These are phyloP conservation scores for Brettanomyces nanus DNA, from an alignment of 805 yeast genomes.

Conservation along the genomic window DNA sequence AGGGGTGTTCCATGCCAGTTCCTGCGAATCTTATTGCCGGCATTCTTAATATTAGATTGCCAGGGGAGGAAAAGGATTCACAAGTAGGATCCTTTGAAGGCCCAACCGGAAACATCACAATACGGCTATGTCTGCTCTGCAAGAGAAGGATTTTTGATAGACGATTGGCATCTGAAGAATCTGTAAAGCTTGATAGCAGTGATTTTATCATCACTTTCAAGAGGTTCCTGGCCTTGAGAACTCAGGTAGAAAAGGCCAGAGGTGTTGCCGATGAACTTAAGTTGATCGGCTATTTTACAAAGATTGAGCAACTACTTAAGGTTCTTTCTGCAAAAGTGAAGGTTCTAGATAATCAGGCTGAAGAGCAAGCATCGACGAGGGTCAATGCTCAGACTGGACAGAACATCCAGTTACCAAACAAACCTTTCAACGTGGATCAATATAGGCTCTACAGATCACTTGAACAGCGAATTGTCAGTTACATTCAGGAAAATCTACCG, in stretches of 20 bases:
- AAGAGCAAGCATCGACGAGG: neutral
- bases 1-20: constrained; percentile 68
- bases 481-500: constrained; percentile 59
- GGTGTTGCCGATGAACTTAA: constrained; percentile 35
- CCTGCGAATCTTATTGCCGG: constrained; percentile 38
- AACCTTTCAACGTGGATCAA: constrained; percentile 32
- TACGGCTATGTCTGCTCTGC: constrained; percentile 68
- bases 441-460: constrained; percentile 43
- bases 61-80: constrained; percentile 1
- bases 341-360: neutral
- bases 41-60: constrained; percentile 21
- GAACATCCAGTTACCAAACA: neutral
- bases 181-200: constrained; percentile 20
- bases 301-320: constrained; percentile 43
- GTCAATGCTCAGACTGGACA: too few species aligned
- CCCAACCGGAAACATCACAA: constrained; percentile 13
- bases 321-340: constrained; percentile 27
- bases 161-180: constrained; percentile 39
- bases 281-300: constrained; percentile 39
- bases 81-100: constrained; percentile 7
- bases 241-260: constrained; percentile 17
- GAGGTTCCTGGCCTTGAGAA: constrained; percentile 17
- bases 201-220: constrained; percentile 32
- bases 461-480: constrained; percentile 45
- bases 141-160: constrained; percentile 51